These are phyloP conservation scores for Eucalyptus leucophloia DNA, from an alignment of 345 rosid species.

Conservation along the genomic window DNA sequence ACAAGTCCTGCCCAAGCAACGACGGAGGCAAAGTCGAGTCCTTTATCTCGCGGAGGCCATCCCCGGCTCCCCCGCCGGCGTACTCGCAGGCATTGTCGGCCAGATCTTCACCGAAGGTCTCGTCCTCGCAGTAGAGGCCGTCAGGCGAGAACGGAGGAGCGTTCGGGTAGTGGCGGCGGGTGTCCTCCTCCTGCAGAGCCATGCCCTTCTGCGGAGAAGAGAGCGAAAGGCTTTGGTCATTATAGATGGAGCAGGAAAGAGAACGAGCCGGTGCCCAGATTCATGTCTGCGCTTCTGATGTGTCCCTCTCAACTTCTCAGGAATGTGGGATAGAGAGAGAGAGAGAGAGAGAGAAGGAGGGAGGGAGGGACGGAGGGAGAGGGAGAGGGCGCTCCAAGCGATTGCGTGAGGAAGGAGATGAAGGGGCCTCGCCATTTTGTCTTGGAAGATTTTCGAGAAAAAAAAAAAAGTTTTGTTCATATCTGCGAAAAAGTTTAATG, in stretches of 20 bases:
- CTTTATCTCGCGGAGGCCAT: slow-evolving; percentile 1
- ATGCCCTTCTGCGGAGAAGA: slow-evolving; percentile 57
- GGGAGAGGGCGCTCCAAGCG: not conserved
- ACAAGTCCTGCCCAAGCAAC: not conserved
- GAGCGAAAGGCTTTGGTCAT: slow-evolving; percentile 35
- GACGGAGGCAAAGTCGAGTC: slow-evolving; percentile 30
- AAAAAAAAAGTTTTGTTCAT: not conserved
- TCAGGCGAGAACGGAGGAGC: slow-evolving; percentile 29
- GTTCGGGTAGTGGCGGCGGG: slow-evolving; percentile 5
- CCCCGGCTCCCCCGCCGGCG: not conserved
- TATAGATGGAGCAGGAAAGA: not conserved
- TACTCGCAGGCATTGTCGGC: slow-evolving; percentile 4
- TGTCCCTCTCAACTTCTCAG: not conserved
- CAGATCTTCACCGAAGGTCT: slow-evolving; percentile 17
- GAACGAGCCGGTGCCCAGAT: not conserved
- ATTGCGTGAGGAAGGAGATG: not conserved
- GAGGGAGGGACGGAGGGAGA: not conserved
- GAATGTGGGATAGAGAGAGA: not conserved
- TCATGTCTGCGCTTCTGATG: not conserved
- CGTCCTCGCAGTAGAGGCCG: slow-evolving; percentile 65
- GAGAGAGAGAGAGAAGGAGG: not conserved
- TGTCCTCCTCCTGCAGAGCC: slow-evolving; percentile 43
- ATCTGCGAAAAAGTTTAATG: not conserved
- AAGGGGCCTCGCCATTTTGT: not conserved
- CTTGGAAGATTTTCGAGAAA: not conserved